These are phyloP conservation scores for Strobilomyces dryophilus DNA, from an alignment of 768 basidiomycete genomes.

Conservation along the genomic window DNA sequence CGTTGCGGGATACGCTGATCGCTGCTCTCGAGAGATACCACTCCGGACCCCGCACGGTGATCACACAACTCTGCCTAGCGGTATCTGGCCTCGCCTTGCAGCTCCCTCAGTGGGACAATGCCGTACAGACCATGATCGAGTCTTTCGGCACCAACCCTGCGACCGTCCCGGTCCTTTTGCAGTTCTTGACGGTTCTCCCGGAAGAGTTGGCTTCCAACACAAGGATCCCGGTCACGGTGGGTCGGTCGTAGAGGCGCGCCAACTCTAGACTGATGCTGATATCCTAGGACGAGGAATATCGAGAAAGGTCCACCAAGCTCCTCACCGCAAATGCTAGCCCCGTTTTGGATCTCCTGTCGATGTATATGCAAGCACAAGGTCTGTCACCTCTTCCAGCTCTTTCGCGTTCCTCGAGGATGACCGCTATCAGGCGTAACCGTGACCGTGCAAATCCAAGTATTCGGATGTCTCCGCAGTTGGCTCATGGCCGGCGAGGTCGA, in stretches of 20 bases:
- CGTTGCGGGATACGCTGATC: conserved; percentile 86
- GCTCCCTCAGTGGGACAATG: conserved; percentile 78
- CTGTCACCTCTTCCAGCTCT: conserved; percentile 21
- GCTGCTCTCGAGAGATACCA: conserved; percentile 69
- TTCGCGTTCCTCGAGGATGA: neutral
- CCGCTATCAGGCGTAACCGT: conserved; percentile 73
- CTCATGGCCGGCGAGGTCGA: conserved; percentile 80
- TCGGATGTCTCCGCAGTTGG: conserved; percentile 86
- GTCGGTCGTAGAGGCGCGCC: conserved; percentile 29
- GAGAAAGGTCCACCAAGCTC: conserved; percentile 53
- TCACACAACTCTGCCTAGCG: conserved; percentile 87
- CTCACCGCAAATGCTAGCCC: conserved; percentile 65
- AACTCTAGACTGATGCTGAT: conserved; percentile 8
- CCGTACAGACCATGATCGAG: conserved; percentile 78
- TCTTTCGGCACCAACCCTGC: conserved; percentile 79
- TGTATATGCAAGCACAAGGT: conserved; percentile 92
- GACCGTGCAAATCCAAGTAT: conserved; percentile 74
- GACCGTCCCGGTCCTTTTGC: conserved; percentile 79
- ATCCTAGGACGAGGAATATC: conserved; percentile 70
- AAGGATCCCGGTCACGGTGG: conserved; percentile 82
- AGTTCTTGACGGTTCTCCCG: conserved; percentile 87
- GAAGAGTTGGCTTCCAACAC: conserved; percentile 85
- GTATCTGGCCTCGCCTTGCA: conserved; percentile 89
- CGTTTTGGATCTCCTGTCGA: conserved; percentile 71
- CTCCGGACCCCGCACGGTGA: conserved; percentile 74